phyloP scores from a whole-genome alignment of 805 yeast genomes.

The Candida nemodendra region DNA sequence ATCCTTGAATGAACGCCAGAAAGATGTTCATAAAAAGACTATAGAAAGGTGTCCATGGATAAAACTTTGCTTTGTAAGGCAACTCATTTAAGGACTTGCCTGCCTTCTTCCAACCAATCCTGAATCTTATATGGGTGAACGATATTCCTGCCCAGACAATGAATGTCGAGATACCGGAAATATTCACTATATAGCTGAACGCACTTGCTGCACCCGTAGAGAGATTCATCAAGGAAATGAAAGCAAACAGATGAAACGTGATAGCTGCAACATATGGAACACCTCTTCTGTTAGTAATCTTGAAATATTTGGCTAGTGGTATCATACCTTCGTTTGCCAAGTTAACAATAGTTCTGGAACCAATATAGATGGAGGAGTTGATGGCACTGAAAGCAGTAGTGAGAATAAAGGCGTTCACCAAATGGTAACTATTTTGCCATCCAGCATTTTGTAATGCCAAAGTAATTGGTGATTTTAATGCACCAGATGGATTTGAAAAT shows the following conservation, averaged over 20 bases:
- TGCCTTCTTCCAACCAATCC: constrained; percentile 44
- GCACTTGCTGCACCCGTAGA: constrained; percentile 61
- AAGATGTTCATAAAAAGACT: constrained; percentile 51
- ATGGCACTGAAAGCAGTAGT: constrained; percentile 67
- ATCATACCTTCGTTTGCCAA: constrained; percentile 57
- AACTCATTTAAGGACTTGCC: constrained; percentile 46
- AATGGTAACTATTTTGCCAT: constrained; percentile 50
- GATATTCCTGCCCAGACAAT: constrained; percentile 67
- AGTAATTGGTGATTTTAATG: constrained; percentile 49
- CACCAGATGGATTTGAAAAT: constrained; percentile 36
- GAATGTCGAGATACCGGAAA: constrained; percentile 66
- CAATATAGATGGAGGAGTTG: constrained; percentile 67
- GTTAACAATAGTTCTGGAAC: constrained; percentile 63
- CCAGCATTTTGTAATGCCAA: constrained; percentile 50
- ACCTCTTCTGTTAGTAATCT: constrained; percentile 53
- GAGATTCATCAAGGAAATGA: constrained; percentile 55
- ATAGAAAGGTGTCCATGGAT: constrained; percentile 49
- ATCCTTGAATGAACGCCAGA: constrained; percentile 62
- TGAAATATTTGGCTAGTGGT: constrained; percentile 39
- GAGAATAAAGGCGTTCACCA: constrained; percentile 61
- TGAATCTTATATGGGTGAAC: constrained; percentile 55
- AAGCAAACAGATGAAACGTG: constrained; percentile 53
- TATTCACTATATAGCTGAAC: constrained; percentile 56
- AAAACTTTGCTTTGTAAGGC: constrained; percentile 50
- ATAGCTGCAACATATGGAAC: constrained; percentile 61